Evolutionary conservation across 2,329 filamentous ascomycete species (phyloP), one percentile per base, ranked within the genome.

Genomic region (Diaporthe sp.): DNA sequence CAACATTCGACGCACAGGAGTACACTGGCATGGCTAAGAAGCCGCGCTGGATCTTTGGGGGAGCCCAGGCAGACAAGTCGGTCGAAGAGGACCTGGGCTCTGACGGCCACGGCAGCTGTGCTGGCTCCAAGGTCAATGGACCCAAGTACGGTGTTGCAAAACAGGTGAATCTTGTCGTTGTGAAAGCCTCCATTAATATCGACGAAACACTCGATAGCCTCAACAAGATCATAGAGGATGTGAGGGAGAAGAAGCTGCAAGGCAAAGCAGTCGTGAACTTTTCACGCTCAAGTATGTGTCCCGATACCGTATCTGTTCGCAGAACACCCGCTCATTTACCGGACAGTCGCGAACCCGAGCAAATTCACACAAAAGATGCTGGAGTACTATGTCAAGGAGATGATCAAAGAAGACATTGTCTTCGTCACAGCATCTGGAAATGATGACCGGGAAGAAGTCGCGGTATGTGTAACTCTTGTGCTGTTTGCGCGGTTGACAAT

Each of bases 381-480:
- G 22, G 31, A 53, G 46, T 68, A 68, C 34, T 68, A 68, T 15
- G n/a, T 68, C 65, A 53, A 68, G 0, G 65, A 68, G 34, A 68
- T 68, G 65, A 68, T 68, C 65, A 68, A 39, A 46, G 46, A 68
- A 39, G 65, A 68, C 15, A 13, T 68, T 3, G 13, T 68, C 22
- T 68, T 68, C 9, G 10, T 68, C 31, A 53, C 65, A 1, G 31
- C 65, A 8, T 68, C 65, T 39, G 65, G 65, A 12, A 68, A 68
- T 5, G 65, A 68, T 53, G 65, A 68, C n/a, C 31, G 65, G 46
- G 65, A 68, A n/a, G 65, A 68, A 53, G 65, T 68, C 46, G 46
- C 46, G 12, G 65, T 68, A 68, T 17, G 65, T 53, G 1, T 22
- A 1, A 2, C 12, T 39, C 28, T n/a, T 6, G 28, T 3, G 1